A percentile compares a stretch with the other conserved stretches of the same genome.
Conservation (phyloP, 2,329 filamentous ascomycete species). For the Fusarium oxysporum region DNA sequence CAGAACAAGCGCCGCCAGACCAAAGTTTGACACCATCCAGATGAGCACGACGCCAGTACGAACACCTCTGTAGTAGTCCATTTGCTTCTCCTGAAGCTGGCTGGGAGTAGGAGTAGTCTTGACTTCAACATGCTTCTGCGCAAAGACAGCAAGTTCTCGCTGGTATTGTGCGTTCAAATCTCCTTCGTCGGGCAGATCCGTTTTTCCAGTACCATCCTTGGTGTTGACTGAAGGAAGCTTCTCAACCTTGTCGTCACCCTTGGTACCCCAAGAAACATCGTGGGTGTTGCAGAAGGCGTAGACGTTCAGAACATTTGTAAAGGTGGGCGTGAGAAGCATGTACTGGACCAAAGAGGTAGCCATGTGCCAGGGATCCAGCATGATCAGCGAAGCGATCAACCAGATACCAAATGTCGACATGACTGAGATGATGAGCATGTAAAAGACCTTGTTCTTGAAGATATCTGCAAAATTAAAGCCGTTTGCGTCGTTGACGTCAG, state of each 20-base stretch:
- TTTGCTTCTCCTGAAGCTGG: constrained; percentile 81
- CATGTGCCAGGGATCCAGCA: constrained; percentile 99
- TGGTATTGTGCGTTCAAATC: constrained; percentile 97
- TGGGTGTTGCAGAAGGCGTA: constrained; percentile 99
- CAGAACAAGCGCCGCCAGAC: constrained; percentile 85
- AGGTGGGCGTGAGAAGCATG: constrained; percentile 92
- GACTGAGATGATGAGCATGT: constrained; percentile 92
- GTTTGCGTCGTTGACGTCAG: constrained; percentile 69
- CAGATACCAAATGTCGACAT: constrained; percentile 93
- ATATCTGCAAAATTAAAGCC: constrained; percentile 78
- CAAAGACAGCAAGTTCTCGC: constrained; percentile 80
- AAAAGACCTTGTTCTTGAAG: constrained; percentile 90
- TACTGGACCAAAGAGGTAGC: constrained; percentile 96
- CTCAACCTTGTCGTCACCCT: constrained; percentile 95
- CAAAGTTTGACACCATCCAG: constrained; percentile 98
- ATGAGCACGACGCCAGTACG: constrained; percentile 89
- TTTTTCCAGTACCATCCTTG: constrained; percentile 90
- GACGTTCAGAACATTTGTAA: constrained; percentile 98
- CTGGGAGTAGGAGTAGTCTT: constrained; percentile 68
- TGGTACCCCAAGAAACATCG: constrained; percentile 98
- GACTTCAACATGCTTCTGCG: constrained; percentile 78
- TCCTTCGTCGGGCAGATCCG: constrained; percentile 93
- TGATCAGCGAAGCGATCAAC: constrained; percentile 89
- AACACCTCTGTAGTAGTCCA: constrained; percentile 98
- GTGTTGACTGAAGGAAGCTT: constrained; percentile 89